Evolutionary conservation across 2,329 filamentous ascomycete species (phyloP).

Genomic region (Xylariaceae sp.): DNA sequence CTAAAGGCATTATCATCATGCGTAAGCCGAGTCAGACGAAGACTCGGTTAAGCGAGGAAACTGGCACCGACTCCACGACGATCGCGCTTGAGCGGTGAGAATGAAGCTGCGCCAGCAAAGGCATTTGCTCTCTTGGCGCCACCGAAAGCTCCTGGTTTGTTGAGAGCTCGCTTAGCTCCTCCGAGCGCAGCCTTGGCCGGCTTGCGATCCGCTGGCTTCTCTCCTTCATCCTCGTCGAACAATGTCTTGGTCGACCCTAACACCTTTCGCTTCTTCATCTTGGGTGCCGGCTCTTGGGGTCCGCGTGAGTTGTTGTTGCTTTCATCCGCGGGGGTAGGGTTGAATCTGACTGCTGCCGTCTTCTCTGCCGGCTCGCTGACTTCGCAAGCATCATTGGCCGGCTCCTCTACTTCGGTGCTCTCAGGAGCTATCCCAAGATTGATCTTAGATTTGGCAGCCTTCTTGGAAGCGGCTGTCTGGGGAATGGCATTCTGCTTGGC

Average conservation of each 20-base stretch:
- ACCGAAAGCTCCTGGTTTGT: constrained; percentile 38
- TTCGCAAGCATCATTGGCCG: constrained; percentile 12
- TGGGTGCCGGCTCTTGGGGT: constrained; percentile 37
- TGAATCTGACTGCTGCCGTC: constrained; percentile 32
- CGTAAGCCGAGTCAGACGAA: no score
- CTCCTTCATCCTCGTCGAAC: constrained; percentile 65
- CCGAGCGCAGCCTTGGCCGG: constrained; percentile 25
- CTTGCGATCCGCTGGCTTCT: constrained; percentile 31
- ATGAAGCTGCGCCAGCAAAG: constrained; percentile 49
- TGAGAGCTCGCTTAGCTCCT: constrained; percentile 19
- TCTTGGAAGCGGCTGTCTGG: constrained; percentile 14
- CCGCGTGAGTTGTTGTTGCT: constrained; percentile 22
- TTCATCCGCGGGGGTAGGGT: constrained; percentile 24
- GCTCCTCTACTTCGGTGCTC: constrained; percentile 28
- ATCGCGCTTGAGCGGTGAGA: constrained; percentile 71
- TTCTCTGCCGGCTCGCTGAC: constrained; percentile 24
- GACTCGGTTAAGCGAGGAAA: constrained; percentile 45
- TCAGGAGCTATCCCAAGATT: constrained; percentile 29
- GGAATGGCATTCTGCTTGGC: constrained; percentile 41
- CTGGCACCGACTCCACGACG: constrained; percentile 59
- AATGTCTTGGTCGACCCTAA: constrained; percentile 63
- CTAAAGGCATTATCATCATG: constrained; percentile 8
- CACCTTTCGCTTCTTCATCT: constrained; percentile 71
- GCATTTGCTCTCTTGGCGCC: constrained; percentile 40
- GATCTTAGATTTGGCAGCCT: constrained; percentile 30